phyloP scores from a whole-genome alignment of 768 basidiomycete species.

The Pisolithus tinctorius region DNA sequence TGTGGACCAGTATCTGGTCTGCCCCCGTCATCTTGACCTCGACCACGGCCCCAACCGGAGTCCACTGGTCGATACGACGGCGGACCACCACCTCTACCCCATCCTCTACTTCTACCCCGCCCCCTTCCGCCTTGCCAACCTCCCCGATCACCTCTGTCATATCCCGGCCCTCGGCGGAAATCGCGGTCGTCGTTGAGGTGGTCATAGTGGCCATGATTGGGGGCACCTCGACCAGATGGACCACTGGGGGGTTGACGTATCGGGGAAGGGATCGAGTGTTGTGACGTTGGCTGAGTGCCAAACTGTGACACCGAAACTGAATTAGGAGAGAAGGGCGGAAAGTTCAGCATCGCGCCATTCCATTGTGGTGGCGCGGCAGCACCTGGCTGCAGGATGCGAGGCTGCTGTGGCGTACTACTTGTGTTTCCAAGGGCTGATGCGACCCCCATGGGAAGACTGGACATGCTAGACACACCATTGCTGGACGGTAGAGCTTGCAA shows the following conservation, averaged over 20 bases:
- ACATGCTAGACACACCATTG: constrained; percentile 28
- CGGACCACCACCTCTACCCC: constrained; percentile 22
- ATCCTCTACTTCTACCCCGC: constrained; percentile 24
- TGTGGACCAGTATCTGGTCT: constrained; percentile 22
- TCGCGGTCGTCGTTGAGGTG: constrained; percentile 20
- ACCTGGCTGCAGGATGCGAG: constrained; percentile 17
- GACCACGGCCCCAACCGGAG: constrained; percentile 51
- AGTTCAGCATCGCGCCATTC: constrained; percentile 1
- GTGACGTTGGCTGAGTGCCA: background rate
- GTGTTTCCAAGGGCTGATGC: constrained; percentile 19
- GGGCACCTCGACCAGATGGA: constrained; percentile 22
- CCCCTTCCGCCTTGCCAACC: constrained; percentile 30
- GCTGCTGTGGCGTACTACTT: constrained; percentile 6
- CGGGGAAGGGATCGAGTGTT: constrained; percentile 14
- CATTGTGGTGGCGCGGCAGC: constrained; percentile 14
- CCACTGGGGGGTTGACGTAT: constrained; percentile 21
- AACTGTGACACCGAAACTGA: background rate
- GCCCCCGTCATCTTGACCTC: constrained; percentile 13
- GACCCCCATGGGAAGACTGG: constrained; percentile 24
- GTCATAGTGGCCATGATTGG: constrained; percentile 22
- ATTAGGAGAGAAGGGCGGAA: background rate
- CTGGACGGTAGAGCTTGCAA: constrained; percentile 48
- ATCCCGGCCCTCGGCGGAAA: constrained; percentile 18
- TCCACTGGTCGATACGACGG: constrained; percentile 38
- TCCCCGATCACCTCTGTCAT: constrained; percentile 31